Conservation (phyloP, 2,329 filamentous ascomycete species). For the Botrytis squamosa region DNA sequence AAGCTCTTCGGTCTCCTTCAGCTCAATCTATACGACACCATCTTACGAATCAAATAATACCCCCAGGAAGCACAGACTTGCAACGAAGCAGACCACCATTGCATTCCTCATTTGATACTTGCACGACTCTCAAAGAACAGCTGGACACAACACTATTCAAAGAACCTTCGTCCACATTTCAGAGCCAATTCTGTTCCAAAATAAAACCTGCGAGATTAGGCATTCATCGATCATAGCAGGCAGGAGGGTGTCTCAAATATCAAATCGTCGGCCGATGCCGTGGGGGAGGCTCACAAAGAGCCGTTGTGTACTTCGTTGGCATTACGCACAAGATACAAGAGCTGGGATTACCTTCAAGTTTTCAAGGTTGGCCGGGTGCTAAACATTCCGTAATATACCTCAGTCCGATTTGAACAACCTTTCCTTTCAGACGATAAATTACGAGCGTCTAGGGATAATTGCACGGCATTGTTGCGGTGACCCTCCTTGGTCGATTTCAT, state of each 20-base stretch:
- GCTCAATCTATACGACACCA: neutral
- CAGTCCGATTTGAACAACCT: too few relatives aligned
- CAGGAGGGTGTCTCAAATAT: constrained; percentile 8
- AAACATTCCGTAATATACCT: neutral
- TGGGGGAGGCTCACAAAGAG: constrained; percentile 21
- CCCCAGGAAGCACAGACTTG: neutral
- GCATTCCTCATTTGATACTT: constrained; percentile 12
- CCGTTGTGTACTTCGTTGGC: constrained; percentile 17
- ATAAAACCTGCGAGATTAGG: neutral
- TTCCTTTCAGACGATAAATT: neutral
- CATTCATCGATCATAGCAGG: neutral
- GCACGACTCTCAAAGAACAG: constrained; percentile 2
- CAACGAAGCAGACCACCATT: neutral
- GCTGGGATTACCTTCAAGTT: neutral
- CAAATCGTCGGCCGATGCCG: constrained; percentile 20
- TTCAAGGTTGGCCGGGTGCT: neutral
- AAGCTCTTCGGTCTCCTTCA: neutral
- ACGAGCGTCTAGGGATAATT: neutral
- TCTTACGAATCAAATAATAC: neutral
- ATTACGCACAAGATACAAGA: constrained; percentile 14
- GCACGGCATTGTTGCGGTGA: neutral
- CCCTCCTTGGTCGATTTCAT: neutral
- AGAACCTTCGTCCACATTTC: neutral
- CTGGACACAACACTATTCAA: neutral
- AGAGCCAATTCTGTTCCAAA: neutral